phyloP scores from a whole-genome alignment of 2,329 filamentous ascomycete species.

The Xenoacremonium recifei region DNA sequence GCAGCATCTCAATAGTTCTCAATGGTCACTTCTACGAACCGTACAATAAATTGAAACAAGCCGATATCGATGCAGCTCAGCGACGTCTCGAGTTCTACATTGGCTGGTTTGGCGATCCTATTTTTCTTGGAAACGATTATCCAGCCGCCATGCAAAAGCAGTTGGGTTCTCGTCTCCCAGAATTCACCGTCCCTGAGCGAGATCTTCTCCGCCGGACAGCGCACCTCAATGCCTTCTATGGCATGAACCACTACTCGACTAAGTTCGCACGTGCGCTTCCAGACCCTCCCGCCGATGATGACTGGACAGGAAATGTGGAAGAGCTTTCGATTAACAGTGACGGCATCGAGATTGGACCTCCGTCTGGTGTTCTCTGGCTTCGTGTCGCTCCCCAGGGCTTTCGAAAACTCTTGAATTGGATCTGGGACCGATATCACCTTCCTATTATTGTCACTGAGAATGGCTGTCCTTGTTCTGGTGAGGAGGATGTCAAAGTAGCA shows the following conservation, averaged over 20 bases:
- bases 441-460: too few relatives aligned
- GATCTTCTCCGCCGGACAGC: slow-evolving; percentile 10
- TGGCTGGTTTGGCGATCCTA: slow-evolving; percentile 21
- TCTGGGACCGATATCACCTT: too few relatives aligned
- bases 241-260: slow-evolving; percentile 27
- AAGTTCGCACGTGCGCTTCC: slow-evolving; percentile 9
- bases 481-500: too few relatives aligned
- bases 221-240: slow-evolving; percentile 27
- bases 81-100: slow-evolving; percentile 16
- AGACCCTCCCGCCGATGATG: background rate
- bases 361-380: too few relatives aligned
- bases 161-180: slow-evolving; percentile 18
- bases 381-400: too few relatives aligned
- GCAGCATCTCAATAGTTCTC: slow-evolving; percentile 18
- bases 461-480: too few relatives aligned
- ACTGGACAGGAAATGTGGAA: slow-evolving; percentile 13
- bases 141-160: slow-evolving; percentile 15
- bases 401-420: too few relatives aligned
- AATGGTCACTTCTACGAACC: slow-evolving; percentile 23
- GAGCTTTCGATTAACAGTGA: slow-evolving; percentile 13
- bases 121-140: slow-evolving; percentile 22
- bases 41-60: slow-evolving; percentile 5
- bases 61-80: slow-evolving; percentile 13
- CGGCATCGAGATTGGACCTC: too few relatives aligned
- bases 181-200: slow-evolving; percentile 13